These are phyloP conservation scores for Iris pallida DNA, from an alignment of 116 monocot species.

Conservation along the genomic window DNA sequence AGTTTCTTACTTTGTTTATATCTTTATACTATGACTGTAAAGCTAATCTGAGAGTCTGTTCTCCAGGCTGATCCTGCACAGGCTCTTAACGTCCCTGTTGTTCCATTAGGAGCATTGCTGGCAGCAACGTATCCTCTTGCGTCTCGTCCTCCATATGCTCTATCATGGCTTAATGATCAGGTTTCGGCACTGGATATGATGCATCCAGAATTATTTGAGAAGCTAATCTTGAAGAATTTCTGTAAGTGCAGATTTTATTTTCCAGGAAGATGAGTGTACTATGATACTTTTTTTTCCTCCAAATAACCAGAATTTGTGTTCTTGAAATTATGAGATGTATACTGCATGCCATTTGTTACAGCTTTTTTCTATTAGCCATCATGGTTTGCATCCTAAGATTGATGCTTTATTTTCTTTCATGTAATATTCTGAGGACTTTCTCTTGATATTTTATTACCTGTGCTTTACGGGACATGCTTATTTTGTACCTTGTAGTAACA, in stretches of 20 bases:
- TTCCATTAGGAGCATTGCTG: constrained; percentile 80
- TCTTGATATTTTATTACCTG: no score
- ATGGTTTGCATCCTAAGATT: no score
- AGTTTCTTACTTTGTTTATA: constrained; percentile 1
- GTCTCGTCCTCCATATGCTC: constrained; percentile 71
- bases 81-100: constrained; percentile 87
- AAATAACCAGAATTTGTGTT: no score
- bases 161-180: constrained; percentile 83
- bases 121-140: constrained; percentile 77
- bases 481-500: no score
- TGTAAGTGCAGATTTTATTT: constrained; percentile 58
- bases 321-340: no score
- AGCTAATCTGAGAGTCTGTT: constrained; percentile 14
- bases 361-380: no score
- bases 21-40: constrained; percentile 1
- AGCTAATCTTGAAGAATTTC: constrained; percentile 90
- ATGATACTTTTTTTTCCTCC: no score
- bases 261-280: not conserved
- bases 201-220: constrained; percentile 90
- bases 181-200: constrained; percentile 94
- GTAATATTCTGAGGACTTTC: no score
- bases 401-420: no score
- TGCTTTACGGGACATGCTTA: no score
- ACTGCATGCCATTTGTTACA: no score
- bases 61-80: constrained; percentile 93